Evolutionary conservation across 768 basidiomycete genomes (phyloP).

Genomic region (Tricholoma bakamatsutake): DNA sequence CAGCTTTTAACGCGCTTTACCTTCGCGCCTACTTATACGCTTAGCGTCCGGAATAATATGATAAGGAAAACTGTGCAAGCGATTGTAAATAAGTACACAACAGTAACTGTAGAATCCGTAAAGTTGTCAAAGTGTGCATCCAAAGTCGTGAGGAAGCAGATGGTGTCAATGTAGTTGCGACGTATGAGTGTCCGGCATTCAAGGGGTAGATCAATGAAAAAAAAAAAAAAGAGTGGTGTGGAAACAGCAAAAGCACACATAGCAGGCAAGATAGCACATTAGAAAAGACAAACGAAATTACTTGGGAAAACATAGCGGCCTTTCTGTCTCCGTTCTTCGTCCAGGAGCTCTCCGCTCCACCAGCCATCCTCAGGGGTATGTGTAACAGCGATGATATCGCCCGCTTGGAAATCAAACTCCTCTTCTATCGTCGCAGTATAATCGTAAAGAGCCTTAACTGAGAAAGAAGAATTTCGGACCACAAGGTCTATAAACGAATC

Average conservation of each 20-base stretch:
- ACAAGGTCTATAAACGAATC: background rate
- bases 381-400: constrained; percentile 94
- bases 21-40: no score
- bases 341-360: constrained; percentile 92
- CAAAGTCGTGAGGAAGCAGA: background rate
- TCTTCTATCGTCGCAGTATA: constrained; percentile 81
- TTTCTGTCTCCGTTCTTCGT: constrained; percentile 62
- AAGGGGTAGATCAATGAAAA: background rate
- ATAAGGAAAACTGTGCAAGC: no score
- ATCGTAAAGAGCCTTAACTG: constrained; percentile 91
- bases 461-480: background rate
- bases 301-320: constrained; percentile 83
- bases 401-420: constrained; percentile 94
- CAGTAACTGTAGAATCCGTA: background rate
- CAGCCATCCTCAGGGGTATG: constrained; percentile 94
- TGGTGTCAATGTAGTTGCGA: background rate
- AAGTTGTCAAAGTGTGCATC: background rate
- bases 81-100: no score
- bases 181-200: background rate
- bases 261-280: constrained; percentile 2
- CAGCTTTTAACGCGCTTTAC: no score
- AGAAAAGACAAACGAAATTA: constrained; percentile 83
- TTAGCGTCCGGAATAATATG: no score
- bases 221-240: background rate
- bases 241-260: background rate